Conservation (phyloP, 139 green algal genomes). For the Penium margaritaceum region DNA sequence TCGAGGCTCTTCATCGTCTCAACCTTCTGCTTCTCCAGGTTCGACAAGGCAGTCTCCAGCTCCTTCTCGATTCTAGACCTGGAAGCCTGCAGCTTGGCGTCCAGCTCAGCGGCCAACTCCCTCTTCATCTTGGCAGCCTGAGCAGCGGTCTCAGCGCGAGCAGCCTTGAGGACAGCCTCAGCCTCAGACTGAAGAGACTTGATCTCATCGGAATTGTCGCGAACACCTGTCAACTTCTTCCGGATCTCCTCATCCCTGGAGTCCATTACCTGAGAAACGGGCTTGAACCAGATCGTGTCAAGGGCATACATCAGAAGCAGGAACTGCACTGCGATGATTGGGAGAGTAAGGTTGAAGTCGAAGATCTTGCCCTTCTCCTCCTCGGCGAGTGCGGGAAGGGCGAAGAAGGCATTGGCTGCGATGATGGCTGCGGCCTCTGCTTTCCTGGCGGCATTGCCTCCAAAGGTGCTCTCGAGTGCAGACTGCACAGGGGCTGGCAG, state of each 20-base stretch:
- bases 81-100: constrained; percentile 39
- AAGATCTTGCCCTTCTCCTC: constrained; percentile 57
- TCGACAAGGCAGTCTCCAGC: constrained; percentile 35
- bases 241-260: constrained; percentile 52
- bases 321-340: constrained; percentile 54
- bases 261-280: constrained; percentile 53
- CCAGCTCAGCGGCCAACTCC: constrained; percentile 32
- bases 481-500: constrained; percentile 27
- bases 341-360: constrained; percentile 60
- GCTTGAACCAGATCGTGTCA: constrained; percentile 56
- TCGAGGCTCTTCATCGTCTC: constrained; percentile 41
- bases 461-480: constrained; percentile 13
- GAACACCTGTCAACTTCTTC: constrained; percentile 46
- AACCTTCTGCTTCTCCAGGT: constrained; percentile 47
- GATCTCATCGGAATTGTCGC: constrained; percentile 52
- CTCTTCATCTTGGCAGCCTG: constrained; percentile 39
- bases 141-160: constrained; percentile 38
- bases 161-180: constrained; percentile 42
- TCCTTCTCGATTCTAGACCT: constrained; percentile 48
- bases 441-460: constrained; percentile 4
- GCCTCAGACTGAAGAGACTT: constrained; percentile 49
- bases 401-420: constrained; percentile 17
- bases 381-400: constrained; percentile 28
- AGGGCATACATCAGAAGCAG: constrained; percentile 55
- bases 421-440: constrained; percentile 9